Base-by-base conservation (phyloP, 148 eudicot genomes). In the Gaultheria prostrata region DNA sequence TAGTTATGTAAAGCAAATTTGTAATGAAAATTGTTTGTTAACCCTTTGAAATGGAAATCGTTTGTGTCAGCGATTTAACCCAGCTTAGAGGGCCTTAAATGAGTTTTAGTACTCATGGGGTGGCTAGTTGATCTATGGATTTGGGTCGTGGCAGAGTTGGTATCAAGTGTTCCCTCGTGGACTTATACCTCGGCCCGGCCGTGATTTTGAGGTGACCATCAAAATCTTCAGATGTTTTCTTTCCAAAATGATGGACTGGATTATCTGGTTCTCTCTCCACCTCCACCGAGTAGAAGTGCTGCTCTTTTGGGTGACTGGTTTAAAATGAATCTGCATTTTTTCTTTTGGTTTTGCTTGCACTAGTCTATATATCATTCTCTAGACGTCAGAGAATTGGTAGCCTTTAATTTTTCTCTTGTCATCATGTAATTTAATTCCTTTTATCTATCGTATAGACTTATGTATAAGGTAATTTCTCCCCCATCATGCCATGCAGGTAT, bases 251-350 rank as follows among this genome's bases (percentile, higher is more conserved):
- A 24, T 63, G 70, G 26, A 63, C 30, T 63, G 9, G 30, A 3
- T 24, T 63, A 10, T 63, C 9, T 63, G 1, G 9, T 9, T 18
- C 28, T 21, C 1, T 24, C 28, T 24, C 26, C 1, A 2, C 24
- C 28, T 63, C 28, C 10, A 24, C 70, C 70, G 11, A 69, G 32
- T 28, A 26, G 35, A 30, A 69, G 75, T 70, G 45, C 45, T 70
- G 75, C 75, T 76, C 14, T 76, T 46, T 15, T 48, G 78, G 20
- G 54, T 48, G 78, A 32, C 54, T 76, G 32, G 46, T 76, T 26
- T 48, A 15, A 24, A 13, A 17, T 46, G 20, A 4, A 0, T 12
- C 2, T 48, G 35, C 32, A 21, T 30, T 65, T 65, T 3, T 63
- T 26, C 26, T 8, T 39, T 24, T 28, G 63, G 56, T 35, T 45